phyloP scores from a whole-genome alignment of 2,329 filamentous ascomycete genomes.

The Aspergillus sp. region DNA sequence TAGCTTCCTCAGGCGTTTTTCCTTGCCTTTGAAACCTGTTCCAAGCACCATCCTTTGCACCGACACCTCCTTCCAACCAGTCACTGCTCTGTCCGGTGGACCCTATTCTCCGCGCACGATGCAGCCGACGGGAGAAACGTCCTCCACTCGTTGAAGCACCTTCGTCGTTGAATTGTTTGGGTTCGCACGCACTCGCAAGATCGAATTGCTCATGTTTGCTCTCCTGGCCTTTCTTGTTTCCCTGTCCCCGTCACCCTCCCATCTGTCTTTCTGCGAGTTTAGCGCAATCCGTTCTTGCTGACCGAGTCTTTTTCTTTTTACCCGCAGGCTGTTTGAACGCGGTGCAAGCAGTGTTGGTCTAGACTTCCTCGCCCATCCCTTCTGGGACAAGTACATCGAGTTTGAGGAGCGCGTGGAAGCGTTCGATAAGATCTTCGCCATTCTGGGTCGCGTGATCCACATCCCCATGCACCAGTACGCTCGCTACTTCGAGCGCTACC shows the following conservation, averaged over 20 bases:
- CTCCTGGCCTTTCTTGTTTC: conserved; percentile 45
- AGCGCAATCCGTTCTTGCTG: conserved; percentile 32
- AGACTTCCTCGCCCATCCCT: conserved; percentile 90
- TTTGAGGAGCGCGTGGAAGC: conserved; percentile 90
- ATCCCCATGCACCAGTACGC: conserved; percentile 96
- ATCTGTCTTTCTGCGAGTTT: conserved; percentile 10
- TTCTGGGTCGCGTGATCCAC: conserved; percentile 76
- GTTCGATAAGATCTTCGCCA: conserved; percentile 78
- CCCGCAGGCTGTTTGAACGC: conserved; percentile 80
- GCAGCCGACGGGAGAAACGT: conserved; percentile 27
- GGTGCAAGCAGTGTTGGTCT: conserved; percentile 80
- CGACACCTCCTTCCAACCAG: conserved; percentile 24
- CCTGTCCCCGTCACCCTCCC: conserved; percentile 31
- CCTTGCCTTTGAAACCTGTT: conserved; percentile 37
- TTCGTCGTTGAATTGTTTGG: conserved; percentile 40
- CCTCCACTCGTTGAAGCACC: conserved; percentile 27
- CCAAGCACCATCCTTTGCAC: conserved; percentile 26
- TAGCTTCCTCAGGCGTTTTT: conserved; percentile 51
- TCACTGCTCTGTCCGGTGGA: conserved; percentile 28
- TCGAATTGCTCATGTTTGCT: conserved; percentile 41
- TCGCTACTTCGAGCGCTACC: conserved; percentile 89
- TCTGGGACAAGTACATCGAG: conserved; percentile 99
- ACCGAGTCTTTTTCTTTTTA: conserved; percentile 22
- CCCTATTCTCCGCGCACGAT: conserved; percentile 32
- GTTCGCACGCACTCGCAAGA: conserved; percentile 32